Base-by-base conservation (phyloP, 495 filamentous ascomycete genomes). In the Hyaloscypha hepaticicola region DNA sequence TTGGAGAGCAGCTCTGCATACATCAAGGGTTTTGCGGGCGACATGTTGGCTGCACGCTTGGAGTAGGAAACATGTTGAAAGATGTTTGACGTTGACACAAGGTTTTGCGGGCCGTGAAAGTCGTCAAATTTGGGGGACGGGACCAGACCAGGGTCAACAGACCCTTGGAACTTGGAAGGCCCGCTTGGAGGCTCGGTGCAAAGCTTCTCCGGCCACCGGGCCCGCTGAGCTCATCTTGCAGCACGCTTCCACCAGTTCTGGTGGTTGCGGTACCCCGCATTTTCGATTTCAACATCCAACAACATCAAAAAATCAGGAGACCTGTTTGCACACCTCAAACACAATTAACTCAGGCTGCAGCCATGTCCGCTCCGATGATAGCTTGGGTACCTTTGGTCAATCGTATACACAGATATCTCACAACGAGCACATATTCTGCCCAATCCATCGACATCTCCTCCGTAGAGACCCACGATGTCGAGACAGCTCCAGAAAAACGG, bases 1-100 rank as follows among this genome's bases (percentile, higher is more conserved):
- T 97, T 92, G 64, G 87, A 80, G 5, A 97, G 82, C 0, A 95
- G 84, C 80, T 99, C 95, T 19, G 93, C 92, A 72, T 97, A 93
- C 22, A 97, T 79, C 55, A 80, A 76, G 22, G 86, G 72, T 29
- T 24, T 67, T 50, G 73, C 34, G 51, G 49, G 14, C 48, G 66
- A 58, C 77, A 79, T 79, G 55, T 64, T 71, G 38, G 7, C 14
- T 6, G 9, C 19, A 14, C 9, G 14, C 6, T 14, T 5, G 49
- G 31, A 53, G 41, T 16, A 25, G 27, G 6, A 55, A 51, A 52
- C 59, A 61, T 61, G 50, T 41, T 63, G 50, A 21, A 25, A 4
- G 50, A 52, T 14, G 25, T 52, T 52, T 55, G 50, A 52, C 21
- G 25, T 52, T 52, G 56, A 25, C 31, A 27, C 21, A 56, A 25